phyloP scores from a whole-genome alignment of 192 early-diverging fungal species.

The Umbelopsis sp. region DNA sequence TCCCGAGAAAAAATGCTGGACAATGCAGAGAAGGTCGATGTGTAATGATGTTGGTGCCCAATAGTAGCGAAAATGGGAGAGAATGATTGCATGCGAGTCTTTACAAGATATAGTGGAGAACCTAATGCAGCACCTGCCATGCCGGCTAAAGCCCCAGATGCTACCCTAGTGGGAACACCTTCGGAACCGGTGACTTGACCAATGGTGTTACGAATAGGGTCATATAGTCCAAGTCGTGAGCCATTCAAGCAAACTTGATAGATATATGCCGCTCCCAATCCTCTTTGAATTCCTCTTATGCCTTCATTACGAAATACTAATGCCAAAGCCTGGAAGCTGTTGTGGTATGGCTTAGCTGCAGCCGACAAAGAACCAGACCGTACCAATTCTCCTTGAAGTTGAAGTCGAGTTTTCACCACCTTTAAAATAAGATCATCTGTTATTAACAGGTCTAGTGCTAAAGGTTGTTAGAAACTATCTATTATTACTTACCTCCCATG shows the following conservation, averaged over 20 bases:
- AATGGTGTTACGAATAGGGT: conserved; percentile 72
- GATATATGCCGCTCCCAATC: conserved; percentile 84
- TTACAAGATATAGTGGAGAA: conserved; percentile 89
- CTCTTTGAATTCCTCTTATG: conserved; percentile 82
- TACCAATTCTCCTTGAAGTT: conserved; percentile 89
- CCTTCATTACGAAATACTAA: conserved; percentile 84
- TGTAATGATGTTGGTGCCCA: conserved; percentile 87
- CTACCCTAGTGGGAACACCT: conserved; percentile 46
- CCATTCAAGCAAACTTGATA: conserved; percentile 96
- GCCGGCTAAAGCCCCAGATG: conserved; percentile 57
- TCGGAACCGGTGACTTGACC: conserved; percentile 60
- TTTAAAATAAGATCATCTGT: conserved; percentile 33
- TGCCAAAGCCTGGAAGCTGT: conserved; percentile 75
- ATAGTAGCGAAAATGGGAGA: conserved; percentile 65
- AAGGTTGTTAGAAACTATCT: neutral
- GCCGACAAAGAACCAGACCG: conserved; percentile 45
- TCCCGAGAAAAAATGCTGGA: conserved; percentile 66
- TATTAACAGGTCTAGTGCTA: neutral
- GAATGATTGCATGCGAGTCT: conserved; percentile 83
- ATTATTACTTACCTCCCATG: conserved; percentile 71
- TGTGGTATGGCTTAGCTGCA: conserved; percentile 65
- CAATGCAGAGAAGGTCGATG: conserved; percentile 66
- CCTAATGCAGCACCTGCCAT: conserved; percentile 80
- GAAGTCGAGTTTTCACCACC: conserved; percentile 93
- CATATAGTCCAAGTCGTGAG: conserved; percentile 88